Percentiles rank a stretch among this genome's conserved stretches.
phyloP scores from a whole-genome alignment of 345 rosid species.

The Boechera retrofracta region DNA sequence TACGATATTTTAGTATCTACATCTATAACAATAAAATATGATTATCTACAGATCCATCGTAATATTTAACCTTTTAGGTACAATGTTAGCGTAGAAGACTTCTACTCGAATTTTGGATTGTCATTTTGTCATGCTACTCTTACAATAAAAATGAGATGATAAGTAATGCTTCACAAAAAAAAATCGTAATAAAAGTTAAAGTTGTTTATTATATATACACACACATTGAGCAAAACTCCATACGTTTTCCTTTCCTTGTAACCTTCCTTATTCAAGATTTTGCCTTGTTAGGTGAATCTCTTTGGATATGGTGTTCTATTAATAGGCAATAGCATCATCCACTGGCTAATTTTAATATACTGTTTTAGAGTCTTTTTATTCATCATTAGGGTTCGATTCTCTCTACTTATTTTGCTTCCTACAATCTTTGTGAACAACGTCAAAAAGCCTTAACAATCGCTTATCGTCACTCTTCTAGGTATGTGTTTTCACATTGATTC shows the following conservation, averaged over 20 bases:
- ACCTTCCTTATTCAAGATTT: neutral
- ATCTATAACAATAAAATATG: too few species aligned
- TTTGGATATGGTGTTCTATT: constrained; percentile 14
- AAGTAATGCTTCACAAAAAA: too few species aligned
- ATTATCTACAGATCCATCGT: too few species aligned
- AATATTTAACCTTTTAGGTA: too few species aligned
- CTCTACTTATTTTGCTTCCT: constrained; percentile 14
- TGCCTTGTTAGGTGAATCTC: constrained; percentile 14
- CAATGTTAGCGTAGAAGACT: too few species aligned
- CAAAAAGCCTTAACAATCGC: neutral
- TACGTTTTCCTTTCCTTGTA: neutral
- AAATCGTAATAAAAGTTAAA: too few species aligned
- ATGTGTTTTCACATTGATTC: too few species aligned
- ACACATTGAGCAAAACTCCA: constrained; percentile 9
- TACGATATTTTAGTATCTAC: too few species aligned
- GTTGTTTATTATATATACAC: neutral
- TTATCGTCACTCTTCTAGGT: neutral
- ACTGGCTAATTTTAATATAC: neutral
- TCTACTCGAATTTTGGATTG: too few species aligned
- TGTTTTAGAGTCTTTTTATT: neutral
- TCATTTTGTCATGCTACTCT: too few species aligned
- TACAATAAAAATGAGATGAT: too few species aligned
- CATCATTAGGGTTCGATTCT: constrained; percentile 18
- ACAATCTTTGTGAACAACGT: constrained; percentile 12
- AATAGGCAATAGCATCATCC: neutral